Evolutionary conservation across 768 basidiomycete genomes (phyloP), one percentile per base, ranked within the genome.

Genomic region (Fibroporia radiculosa): DNA sequence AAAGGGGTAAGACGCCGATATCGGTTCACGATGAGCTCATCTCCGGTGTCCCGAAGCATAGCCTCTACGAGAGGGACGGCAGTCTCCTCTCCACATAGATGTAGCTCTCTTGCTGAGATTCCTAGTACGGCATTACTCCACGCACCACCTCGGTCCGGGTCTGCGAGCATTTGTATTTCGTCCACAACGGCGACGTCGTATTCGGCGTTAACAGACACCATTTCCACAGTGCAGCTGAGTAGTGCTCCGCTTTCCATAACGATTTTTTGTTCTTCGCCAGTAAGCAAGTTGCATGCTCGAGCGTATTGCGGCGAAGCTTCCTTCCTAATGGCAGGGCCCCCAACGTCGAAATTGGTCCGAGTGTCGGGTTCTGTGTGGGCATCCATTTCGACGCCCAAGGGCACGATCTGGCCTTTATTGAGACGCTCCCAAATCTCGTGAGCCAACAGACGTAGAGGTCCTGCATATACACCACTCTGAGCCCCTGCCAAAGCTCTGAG

Each of bases 81-180:
- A 2, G 86, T 84, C 54, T 91, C 92, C 61, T 99, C 96, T 3
- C 96, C 96, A 57, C 96, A 98, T 1, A 99, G 72, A 65, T 99
- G 96, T 1, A 99, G 56, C 58, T 97, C 93, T 22, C 72, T 69
- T 2, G 93, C 92, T 44, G 72, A 64, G 1, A 83, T 39, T 2
- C 89, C 87, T 16, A 96, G 63, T 1, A 99, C 73, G 0, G 92
- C 93, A 11, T 61, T 57, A 7, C 87, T 85, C 95, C 96, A 99
- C 0, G 78, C 78, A 20, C 66, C 68, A 0, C 96, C 95, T 13
- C 96, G 80, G 3, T 79, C 68, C 0, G 70, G 63, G 61, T 97
- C 91, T 0, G 76, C 76, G 14, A 98, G 78, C 85, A 98, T 86
- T 67, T 98, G 96, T 38, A 99, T 97, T 67, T 98, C 95, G 61